phyloP scores from a whole-genome alignment of 148 eudicot species.

The Silene conica region DNA sequence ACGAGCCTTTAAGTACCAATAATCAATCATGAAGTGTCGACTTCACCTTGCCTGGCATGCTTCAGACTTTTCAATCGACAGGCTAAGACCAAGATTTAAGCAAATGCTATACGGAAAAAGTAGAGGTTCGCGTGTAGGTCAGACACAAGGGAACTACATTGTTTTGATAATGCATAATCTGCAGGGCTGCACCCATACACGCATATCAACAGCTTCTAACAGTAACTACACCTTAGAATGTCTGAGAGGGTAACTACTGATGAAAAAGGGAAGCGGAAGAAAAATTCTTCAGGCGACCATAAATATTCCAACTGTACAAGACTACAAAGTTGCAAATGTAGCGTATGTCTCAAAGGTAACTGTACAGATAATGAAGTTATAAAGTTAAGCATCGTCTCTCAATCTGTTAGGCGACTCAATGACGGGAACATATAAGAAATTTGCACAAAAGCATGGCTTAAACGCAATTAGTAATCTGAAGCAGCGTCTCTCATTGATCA shows the following conservation, averaged over 20 bases:
- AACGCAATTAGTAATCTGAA: constrained; percentile 7
- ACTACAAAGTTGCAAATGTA: constrained; percentile 18
- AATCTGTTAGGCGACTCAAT: neutral
- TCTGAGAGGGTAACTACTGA: neutral
- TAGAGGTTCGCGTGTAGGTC: no score
- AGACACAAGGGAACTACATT: no score
- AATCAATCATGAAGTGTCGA: neutral
- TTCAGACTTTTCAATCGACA: neutral
- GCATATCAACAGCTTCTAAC: no score
- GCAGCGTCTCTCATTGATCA: constrained; percentile 6
- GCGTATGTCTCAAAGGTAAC: constrained; percentile 14
- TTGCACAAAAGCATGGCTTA: constrained; percentile 6
- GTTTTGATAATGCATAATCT: neutral
- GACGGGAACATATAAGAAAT: constrained; percentile 15
- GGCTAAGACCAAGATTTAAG: no score
- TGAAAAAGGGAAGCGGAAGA: neutral
- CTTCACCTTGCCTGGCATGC: neutral
- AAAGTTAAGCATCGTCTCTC: neutral
- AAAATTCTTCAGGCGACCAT: neutral
- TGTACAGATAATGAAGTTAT: constrained; percentile 17
- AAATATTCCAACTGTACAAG: constrained; percentile 24
- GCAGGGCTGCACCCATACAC: neutral
- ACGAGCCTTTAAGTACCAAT: neutral
- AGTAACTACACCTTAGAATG: neutral
- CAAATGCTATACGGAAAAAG: no score